Evolutionary conservation across 1,284 basidiomycete species (phyloP).

Genomic region (Anthracocystis walkeri): DNA sequence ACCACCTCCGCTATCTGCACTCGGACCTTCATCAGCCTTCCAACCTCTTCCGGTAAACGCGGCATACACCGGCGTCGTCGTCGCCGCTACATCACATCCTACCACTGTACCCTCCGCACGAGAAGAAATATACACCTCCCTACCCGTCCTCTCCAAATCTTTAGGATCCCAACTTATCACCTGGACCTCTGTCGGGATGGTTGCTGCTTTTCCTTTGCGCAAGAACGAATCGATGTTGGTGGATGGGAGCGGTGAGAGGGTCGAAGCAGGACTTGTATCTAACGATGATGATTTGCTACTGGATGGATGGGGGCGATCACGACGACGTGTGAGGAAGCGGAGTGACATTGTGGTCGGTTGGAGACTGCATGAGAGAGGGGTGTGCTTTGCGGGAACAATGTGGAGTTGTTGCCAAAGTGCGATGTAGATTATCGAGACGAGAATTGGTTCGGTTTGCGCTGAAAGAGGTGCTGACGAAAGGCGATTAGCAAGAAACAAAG

Average conservation of each 20-base stretch:
- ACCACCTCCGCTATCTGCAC: too few species aligned
- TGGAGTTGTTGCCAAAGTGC: too few species aligned
- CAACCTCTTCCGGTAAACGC: conserved; percentile 7
- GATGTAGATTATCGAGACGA: too few species aligned
- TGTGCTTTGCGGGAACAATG: too few species aligned
- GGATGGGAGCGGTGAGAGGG: neutral
- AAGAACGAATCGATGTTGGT: neutral
- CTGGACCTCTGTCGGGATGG: conserved; percentile 23
- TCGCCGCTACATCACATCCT: neutral
- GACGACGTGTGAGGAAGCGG: conserved; percentile 35
- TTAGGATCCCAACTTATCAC: conserved; percentile 32
- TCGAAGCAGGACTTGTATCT: neutral
- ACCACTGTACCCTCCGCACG: neutral
- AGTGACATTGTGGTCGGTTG: conserved; percentile 25
- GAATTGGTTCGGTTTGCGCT: neutral
- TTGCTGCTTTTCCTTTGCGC: conserved; percentile 5
- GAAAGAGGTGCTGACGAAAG: neutral
- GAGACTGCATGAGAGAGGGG: conserved; percentile 1
- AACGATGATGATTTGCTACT: neutral
- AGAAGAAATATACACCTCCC: conserved; percentile 17
- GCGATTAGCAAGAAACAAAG: neutral
- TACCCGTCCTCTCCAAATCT: conserved; percentile 4
- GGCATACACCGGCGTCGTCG: conserved; percentile 12
- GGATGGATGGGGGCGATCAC: conserved; percentile 15
- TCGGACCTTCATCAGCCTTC: too few species aligned